Evolutionary conservation across 2,329 filamentous ascomycete species (phyloP).

Genomic region (Aulographum hederae): DNA sequence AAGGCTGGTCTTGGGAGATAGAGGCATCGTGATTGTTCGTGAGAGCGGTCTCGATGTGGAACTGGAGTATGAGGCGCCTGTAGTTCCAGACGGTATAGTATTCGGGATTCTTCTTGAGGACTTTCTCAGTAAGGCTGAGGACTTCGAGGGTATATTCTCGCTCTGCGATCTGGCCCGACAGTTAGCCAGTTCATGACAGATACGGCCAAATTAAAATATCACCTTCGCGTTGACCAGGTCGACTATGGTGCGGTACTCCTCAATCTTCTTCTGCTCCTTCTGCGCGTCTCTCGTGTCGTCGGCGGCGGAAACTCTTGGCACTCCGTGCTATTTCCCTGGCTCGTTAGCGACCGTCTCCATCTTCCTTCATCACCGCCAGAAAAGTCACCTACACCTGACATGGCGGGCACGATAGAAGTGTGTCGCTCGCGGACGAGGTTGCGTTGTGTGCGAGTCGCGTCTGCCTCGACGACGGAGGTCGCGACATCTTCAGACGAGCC

Average conservation of each 20-base stretch:
- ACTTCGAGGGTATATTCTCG: conserved; percentile 34
- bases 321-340: conserved; percentile 56
- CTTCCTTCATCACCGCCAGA: too few species aligned
- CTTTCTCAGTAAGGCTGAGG: conserved; percentile 50
- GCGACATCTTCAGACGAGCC: too few species aligned
- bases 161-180: conserved; percentile 20
- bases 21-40: not conserved
- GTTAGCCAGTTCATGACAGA: too few species aligned
- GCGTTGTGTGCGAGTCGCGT: too few species aligned
- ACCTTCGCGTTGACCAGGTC: conserved; percentile 49
- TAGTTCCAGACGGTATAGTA: conserved; percentile 88
- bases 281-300: conserved; percentile 41
- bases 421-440: too few species aligned
- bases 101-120: conserved; percentile 64
- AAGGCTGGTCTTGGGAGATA: not conserved
- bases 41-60: conserved; percentile 11
- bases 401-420: too few species aligned
- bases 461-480: too few species aligned
- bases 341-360: not conserved
- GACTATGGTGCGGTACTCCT: conserved; percentile 56
- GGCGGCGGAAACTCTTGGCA: conserved; percentile 42
- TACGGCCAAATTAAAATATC: conserved; percentile 4
- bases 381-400: too few species aligned
- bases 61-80: conserved; percentile 53
- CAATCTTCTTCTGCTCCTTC: conserved; percentile 54